Conservation (phyloP, 352 stramenopile species). For the Globisporangium sylvaticum region DNA sequence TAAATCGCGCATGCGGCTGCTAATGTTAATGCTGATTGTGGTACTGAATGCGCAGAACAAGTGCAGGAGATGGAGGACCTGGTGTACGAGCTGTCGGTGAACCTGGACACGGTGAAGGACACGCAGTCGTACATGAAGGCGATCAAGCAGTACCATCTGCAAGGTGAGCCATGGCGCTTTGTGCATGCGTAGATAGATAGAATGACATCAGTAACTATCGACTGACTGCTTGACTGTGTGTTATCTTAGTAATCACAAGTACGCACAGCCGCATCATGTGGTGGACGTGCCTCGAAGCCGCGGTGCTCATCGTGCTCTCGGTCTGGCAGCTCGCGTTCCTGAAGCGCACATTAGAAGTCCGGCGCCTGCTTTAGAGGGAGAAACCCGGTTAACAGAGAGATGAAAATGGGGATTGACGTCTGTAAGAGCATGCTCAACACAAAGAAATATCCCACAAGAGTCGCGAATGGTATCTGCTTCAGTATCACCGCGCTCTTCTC, state of each 20-base stretch:
- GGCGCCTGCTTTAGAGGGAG: constrained; percentile 61
- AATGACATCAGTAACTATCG: neutral
- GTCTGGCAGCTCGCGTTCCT: constrained; percentile 85
- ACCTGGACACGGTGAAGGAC: constrained; percentile 85
- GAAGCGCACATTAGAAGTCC: constrained; percentile 78
- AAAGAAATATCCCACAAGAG: neutral
- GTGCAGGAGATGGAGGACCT: constrained; percentile 84
- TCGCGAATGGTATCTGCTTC: neutral
- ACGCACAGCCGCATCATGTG: constrained; percentile 81
- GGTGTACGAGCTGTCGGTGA: constrained; percentile 83
- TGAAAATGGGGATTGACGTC: neutral
- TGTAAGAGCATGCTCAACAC: neutral
- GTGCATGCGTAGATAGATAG: neutral
- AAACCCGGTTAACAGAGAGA: neutral
- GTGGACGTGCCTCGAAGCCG: constrained; percentile 77
- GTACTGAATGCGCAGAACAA: constrained; percentile 45
- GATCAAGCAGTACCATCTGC: constrained; percentile 74
- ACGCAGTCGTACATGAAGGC: constrained; percentile 86
- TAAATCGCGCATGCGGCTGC: neutral
- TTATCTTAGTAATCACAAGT: constrained; percentile 69
- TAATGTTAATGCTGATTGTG: neutral
- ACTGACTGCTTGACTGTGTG: neutral
- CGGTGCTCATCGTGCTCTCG: constrained; percentile 63
- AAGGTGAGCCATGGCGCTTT: constrained; percentile 33
- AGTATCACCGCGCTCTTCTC: neutral